Percentiles rank a stretch among this genome's conserved stretches.
Conservation (phyloP, 1,139 yeast species). For the Pneumocystis sp. region DNA sequence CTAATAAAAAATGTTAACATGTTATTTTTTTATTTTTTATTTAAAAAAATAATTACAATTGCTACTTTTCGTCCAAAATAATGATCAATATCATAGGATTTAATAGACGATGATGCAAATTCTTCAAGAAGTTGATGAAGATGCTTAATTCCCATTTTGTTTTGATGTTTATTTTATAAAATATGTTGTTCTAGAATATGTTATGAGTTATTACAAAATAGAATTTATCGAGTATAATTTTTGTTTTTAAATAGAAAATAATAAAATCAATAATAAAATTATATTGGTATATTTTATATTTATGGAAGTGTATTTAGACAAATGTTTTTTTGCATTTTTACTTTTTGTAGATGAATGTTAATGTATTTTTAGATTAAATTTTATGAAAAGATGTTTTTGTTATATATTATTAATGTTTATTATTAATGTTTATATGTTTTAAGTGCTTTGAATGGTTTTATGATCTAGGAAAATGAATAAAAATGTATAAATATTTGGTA, state of each 20-base stretch:
- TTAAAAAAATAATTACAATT: slow-evolving; percentile 29
- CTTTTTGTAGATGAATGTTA: too few species aligned
- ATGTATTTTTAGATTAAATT: too few species aligned
- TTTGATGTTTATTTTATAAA: background rate
- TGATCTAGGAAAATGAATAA: background rate
- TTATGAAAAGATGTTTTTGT: too few species aligned
- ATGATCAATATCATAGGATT: slow-evolving; percentile 65
- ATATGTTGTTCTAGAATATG: background rate
- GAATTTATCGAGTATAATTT: background rate
- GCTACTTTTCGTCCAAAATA: slow-evolving; percentile 92
- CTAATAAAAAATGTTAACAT: slow-evolving; percentile 3
- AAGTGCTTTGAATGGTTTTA: too few species aligned
- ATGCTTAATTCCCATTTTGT: slow-evolving; percentile 27
- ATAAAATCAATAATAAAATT: too few species aligned
- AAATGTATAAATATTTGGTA: too few species aligned
- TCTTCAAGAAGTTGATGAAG: slow-evolving; percentile 69
- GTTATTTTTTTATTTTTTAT: background rate
- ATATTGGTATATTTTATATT: too few species aligned
- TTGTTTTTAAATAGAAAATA: too few species aligned
- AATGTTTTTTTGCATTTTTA: too few species aligned
- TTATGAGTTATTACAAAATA: background rate
- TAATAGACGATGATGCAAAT: slow-evolving; percentile 72
- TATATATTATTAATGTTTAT: too few species aligned
- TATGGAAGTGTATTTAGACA: too few species aligned
- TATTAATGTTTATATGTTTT: too few species aligned